Evolutionary conservation across 768 basidiomycete species (phyloP), one percentile per base, ranked within the genome.

Genomic region (Mrakia hoshinonis): DNA sequence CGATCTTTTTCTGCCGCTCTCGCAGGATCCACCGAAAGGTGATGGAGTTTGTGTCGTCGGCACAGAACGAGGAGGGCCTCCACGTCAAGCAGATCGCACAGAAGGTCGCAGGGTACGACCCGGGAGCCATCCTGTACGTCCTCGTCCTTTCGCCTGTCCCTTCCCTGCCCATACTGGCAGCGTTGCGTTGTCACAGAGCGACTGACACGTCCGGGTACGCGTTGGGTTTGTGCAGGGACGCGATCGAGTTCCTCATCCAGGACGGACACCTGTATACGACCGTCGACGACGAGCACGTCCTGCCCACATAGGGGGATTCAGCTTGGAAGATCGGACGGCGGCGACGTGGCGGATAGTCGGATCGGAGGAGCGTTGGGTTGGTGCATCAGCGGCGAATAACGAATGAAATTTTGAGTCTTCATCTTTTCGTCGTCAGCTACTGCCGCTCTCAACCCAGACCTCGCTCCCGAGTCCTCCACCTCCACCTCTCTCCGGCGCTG

Each of bases 251-350:
- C 65, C 83, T 97, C 66, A 87, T 91, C 83, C 87, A 88, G 66
- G 87, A 89, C 0, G 93, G 93, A 0, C 80, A 85, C 74, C 83
- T 94, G 69, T 97, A 85, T 79, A 88, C 85, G 67, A 91, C 90
- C 0, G 84, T 87, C 49, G 88, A 72, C 51, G 70, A 72, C 39
- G 70, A 72, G 64, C 70, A 72, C 29, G 64, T 72, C 29, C 70
- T 66, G n/a, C 64, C 70, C 31, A 72, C 64, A 1, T 64, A 48
- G 62, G 29, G 43, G 15, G 43, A 43, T 43, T 43, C 43, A 43
- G 43, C 6, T n/a, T n/a, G n/a, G n/a, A n/a, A n/a, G n/a, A n/a
- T n/a, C n/a, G n/a, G n/a, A n/a, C n/a, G n/a, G n/a, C n/a, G n/a
- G n/a, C n/a, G n/a, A n/a, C n/a, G n/a, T n/a, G n/a, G n/a, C n/a